Evolutionary conservation across 495 filamentous ascomycete genomes (phyloP).

Genomic region (Annulohypoxylon stygium): DNA sequence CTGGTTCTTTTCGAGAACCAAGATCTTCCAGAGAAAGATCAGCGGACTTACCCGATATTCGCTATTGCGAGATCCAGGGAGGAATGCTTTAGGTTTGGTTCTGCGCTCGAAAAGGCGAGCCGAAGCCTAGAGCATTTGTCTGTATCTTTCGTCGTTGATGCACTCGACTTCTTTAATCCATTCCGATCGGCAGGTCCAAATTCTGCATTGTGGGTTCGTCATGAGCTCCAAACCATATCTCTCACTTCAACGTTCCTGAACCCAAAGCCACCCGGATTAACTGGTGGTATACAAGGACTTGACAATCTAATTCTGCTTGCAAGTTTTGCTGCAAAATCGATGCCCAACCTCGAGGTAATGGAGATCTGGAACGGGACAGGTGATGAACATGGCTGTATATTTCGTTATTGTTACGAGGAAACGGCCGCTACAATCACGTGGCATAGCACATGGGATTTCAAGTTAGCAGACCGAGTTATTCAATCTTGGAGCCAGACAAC

Average conservation of each 20-base stretch:
- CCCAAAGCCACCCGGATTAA: background rate
- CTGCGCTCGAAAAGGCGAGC: constrained; percentile 19
- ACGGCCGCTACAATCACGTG: constrained; percentile 4
- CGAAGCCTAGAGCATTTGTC: constrained; percentile 43
- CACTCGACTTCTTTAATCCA: constrained; percentile 39
- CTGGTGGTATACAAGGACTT: background rate
- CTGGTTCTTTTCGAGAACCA: constrained; percentile 24
- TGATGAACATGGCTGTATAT: background rate
- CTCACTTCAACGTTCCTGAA: constrained; percentile 5
- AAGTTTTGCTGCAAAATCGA: constrained; percentile 7
- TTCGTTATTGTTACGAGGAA: constrained; percentile 21
- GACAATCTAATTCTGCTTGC: constrained; percentile 1
- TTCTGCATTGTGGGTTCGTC: background rate
- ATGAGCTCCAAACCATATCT: constrained; percentile 2
- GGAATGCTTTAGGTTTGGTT: background rate
- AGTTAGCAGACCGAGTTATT: constrained; percentile 12
- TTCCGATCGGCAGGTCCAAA: background rate
- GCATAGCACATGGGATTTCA: constrained; percentile 6
- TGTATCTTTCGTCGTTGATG: constrained; percentile 43
- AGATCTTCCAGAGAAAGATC: background rate
- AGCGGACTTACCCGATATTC: background rate
- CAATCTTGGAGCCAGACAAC: constrained; percentile 15
- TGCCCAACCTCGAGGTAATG: constrained; percentile 10
- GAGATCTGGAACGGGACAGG: constrained; percentile 13
- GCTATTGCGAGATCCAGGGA: too few relatives aligned